Conservation (phyloP, 345 rosid genomes). For the Viola odorata region DNA sequence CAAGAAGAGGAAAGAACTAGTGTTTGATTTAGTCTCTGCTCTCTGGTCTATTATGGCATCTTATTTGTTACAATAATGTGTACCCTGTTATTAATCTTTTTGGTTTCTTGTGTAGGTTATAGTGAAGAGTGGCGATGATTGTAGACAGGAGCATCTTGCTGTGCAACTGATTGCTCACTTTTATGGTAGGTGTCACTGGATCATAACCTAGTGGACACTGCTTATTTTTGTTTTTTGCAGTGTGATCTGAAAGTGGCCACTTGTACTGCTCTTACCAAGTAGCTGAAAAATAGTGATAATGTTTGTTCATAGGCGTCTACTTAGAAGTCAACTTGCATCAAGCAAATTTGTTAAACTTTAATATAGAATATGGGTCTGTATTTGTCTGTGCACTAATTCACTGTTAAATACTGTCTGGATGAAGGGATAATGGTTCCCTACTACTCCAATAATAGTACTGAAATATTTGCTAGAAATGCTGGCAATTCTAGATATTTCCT, state of each 20-base stretch:
- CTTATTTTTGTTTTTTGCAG: no score
- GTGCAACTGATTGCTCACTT: conserved; percentile 99
- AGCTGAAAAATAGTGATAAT: not conserved
- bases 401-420: no score
- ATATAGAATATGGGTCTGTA: no score
- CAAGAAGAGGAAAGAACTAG: no score
- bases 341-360: no score
- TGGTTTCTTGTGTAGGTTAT: conserved; percentile 49
- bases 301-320: not conserved
- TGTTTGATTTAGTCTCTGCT: conserved; percentile 3
- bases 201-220: not conserved
- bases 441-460: no score
- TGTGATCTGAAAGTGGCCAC: not conserved
- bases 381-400: no score
- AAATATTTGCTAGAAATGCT: no score
- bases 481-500: no score
- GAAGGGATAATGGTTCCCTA: no score
- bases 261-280: not conserved
- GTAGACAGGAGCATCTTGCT: conserved; percentile 99
- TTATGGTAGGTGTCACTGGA: conserved; percentile 52
- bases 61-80: conserved; percentile 2
- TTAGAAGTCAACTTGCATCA: not conserved
- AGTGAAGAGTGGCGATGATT: conserved; percentile 98
- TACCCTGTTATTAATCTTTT: not conserved
- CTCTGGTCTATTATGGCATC: not conserved